Evolutionary conservation across 179 eudicot species (phyloP).

Genomic region (Patellifolia procumbens): DNA sequence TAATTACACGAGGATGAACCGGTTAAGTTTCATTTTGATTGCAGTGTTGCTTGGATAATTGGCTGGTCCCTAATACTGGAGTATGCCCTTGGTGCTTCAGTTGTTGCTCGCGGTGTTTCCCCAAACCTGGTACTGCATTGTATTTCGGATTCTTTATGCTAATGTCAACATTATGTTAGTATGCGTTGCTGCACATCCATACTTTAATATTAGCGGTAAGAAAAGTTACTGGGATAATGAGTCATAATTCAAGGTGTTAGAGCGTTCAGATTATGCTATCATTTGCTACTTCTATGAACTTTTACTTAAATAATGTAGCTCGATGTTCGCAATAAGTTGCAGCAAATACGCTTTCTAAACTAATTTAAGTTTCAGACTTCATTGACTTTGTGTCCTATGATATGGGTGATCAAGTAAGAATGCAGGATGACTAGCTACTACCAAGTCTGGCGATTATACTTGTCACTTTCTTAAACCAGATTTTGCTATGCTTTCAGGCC

Average conservation of each 20-base stretch:
- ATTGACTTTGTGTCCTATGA: neutral
- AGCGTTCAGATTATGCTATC: neutral
- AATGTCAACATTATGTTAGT: neutral
- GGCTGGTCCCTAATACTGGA: slow-evolving; percentile 77
- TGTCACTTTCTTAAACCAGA: slow-evolving; percentile 9
- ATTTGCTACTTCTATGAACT: neutral
- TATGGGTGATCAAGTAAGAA: neutral
- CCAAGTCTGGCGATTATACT: slow-evolving; percentile 8
- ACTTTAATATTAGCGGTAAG: neutral
- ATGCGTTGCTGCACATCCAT: neutral
- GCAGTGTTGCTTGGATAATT: slow-evolving; percentile 74
- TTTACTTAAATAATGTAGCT: neutral
- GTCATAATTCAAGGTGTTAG: neutral
- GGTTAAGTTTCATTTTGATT: slow-evolving; percentile 6
- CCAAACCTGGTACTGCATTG: slow-evolving; percentile 59
- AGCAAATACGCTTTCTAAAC: neutral
- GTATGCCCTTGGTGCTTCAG: slow-evolving; percentile 69
- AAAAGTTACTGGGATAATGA: neutral
- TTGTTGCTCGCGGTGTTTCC: slow-evolving; percentile 77
- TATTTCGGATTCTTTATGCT: neutral
- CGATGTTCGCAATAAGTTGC: neutral
- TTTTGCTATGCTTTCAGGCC: slow-evolving; percentile 45
- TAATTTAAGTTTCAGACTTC: neutral
- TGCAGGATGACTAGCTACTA: neutral
- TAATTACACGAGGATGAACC: neutral